phyloP scores from a whole-genome alignment of 106 monocot species.

The Cymbidium sinense region DNA sequence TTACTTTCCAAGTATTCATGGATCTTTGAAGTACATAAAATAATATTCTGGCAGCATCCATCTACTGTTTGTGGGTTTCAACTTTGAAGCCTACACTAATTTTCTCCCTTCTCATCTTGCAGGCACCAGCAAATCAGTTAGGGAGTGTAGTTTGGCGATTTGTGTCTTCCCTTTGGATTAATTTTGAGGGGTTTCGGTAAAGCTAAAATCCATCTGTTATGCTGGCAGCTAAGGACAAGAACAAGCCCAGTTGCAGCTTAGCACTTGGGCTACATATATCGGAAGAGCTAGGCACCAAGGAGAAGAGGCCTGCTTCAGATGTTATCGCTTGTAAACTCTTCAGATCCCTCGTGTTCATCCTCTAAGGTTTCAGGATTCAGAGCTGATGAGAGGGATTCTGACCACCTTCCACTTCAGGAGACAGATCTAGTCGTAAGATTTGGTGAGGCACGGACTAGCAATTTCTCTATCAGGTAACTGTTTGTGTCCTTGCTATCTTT shows the following conservation, averaged over 20 bases:
- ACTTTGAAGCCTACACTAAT: neutral
- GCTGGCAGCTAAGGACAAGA: conserved; percentile 59
- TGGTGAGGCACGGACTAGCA: conserved; percentile 26
- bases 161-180: neutral
- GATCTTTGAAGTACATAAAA: conserved; percentile 37
- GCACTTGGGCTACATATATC: conserved; percentile 48
- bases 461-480: conserved; percentile 77
- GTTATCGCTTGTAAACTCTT: conserved; percentile 68
- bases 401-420: conserved; percentile 16
- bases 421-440: conserved; percentile 25
- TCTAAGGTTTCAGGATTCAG: conserved; percentile 19
- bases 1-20: conserved; percentile 2
- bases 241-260: conserved; percentile 47
- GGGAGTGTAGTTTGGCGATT: conserved; percentile 3
- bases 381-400: conserved; percentile 39
- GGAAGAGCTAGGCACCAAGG: conserved; percentile 17
- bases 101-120: conserved; percentile 14
- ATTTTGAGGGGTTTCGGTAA: conserved; percentile 10
- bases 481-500: neutral
- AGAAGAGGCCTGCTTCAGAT: conserved; percentile 74
- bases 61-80: neutral
- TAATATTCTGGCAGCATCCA: conserved; percentile 32
- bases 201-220: conserved; percentile 40
- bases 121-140: conserved; percentile 29
- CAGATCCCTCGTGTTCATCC: conserved; percentile 44